Conservation (phyloP, 2,329 filamentous ascomycete genomes). For the Aspergillus phoenicis region DNA sequence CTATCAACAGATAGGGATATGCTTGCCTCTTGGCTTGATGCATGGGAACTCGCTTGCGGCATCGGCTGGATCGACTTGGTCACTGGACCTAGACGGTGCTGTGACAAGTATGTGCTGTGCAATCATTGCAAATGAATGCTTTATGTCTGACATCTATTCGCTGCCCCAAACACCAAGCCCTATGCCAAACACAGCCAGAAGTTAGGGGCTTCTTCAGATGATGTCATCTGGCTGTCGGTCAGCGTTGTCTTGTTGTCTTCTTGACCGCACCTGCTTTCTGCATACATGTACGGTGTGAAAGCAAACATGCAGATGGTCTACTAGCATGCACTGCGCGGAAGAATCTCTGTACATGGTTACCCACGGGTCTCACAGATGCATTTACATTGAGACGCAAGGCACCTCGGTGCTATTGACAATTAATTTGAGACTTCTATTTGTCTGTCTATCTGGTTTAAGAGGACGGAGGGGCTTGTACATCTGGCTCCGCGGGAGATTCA, state of each 20-base stretch:
- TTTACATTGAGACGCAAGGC: not conserved
- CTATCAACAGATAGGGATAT: not conserved
- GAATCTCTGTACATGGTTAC: not conserved
- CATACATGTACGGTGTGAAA: not conserved
- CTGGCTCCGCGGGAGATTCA: conserved; percentile 9
- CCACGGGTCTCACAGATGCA: not conserved
- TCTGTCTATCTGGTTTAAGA: conserved; percentile 2
- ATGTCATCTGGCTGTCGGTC: not conserved
- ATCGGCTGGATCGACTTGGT: not conserved
- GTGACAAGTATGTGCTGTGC: not conserved
- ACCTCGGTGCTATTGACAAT: not conserved
- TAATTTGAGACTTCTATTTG: not conserved
- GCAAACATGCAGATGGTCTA: not conserved
- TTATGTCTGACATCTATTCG: not conserved
- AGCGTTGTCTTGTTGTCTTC: not conserved
- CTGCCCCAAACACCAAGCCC: not conserved
- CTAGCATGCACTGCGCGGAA: not conserved
- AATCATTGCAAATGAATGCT: not conserved
- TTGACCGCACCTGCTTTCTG: not conserved
- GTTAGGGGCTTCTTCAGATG: not conserved
- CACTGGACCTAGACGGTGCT: not conserved
- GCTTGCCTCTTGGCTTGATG: not conserved
- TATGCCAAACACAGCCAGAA: not conserved
- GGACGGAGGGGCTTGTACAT: conserved; percentile 1
- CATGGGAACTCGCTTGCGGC: not conserved